These are phyloP conservation scores for Barnettozyma pratensis DNA, from an alignment of 805 yeast species.

Conservation along the genomic window DNA sequence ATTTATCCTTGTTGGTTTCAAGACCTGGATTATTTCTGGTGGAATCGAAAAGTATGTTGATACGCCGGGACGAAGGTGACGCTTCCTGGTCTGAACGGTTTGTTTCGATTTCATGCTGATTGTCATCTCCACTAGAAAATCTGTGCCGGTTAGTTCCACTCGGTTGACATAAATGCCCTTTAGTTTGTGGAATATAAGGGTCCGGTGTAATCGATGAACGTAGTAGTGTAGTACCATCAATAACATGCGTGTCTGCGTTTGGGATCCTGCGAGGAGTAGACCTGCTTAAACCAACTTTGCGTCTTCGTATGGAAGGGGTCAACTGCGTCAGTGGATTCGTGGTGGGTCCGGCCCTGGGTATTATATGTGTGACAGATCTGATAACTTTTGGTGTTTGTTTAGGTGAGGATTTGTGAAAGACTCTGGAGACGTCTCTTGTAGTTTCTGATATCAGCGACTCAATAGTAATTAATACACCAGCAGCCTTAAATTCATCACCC, in stretches of 20 bases:
- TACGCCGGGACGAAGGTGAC: too few relatives aligned
- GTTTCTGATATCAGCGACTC: slow-evolving; percentile 10
- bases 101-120: too few relatives aligned
- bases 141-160: too few relatives aligned
- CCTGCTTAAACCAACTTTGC: slow-evolving; percentile 18
- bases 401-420: slow-evolving; percentile 6
- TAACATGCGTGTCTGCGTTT: not conserved
- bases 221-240: not conserved
- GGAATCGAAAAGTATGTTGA: too few relatives aligned
- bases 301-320: not conserved
- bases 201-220: too few relatives aligned
- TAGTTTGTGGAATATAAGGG: too few relatives aligned
- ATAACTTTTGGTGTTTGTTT: slow-evolving; percentile 1
- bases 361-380: not conserved
- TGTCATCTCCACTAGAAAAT: too few relatives aligned
- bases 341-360: too few relatives aligned
- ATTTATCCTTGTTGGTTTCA: too few relatives aligned
- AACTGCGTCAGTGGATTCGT: not conserved
- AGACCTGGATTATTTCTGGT: too few relatives aligned
- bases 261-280: not conserved
- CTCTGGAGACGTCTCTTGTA: slow-evolving; percentile 16
- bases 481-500: slow-evolving; percentile 17
- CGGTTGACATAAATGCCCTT: too few relatives aligned
- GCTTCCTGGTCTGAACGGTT: too few relatives aligned
- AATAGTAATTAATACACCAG: slow-evolving; percentile 13